Evolutionary conservation across 164 flowering plant genomes (phyloP).

Genomic region (Litsea cubeba): DNA sequence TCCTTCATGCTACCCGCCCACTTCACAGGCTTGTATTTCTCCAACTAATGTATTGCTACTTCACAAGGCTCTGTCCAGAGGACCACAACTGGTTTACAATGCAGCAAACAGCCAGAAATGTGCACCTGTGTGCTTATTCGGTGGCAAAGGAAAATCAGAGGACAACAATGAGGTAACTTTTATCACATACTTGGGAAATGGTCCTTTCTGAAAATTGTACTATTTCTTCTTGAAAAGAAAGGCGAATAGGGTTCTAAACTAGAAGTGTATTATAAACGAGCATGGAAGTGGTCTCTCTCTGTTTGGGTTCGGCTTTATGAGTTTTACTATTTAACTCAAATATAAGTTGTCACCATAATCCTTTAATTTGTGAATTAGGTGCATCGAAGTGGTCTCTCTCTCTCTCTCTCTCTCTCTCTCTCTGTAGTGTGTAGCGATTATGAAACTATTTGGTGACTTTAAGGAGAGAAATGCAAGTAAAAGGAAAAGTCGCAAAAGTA

Average conservation of each 20-base stretch:
- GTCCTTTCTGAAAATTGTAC: slow-evolving; percentile 1
- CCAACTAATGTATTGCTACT: slow-evolving; percentile 7
- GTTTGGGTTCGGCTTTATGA: not conserved
- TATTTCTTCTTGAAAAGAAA: not conserved
- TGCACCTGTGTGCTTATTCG: slow-evolving; percentile 38
- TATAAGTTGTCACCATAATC: too few relatives aligned
- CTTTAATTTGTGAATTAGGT: too few relatives aligned
- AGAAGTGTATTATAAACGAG: not conserved
- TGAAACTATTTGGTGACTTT: too few relatives aligned
- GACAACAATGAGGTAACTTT: slow-evolving; percentile 35
- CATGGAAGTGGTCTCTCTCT: not conserved
- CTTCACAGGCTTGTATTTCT: slow-evolving; percentile 10
- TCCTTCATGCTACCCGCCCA: not conserved
- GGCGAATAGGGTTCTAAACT: not conserved
- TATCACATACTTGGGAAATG: not conserved
- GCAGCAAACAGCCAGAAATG: slow-evolving; percentile 18
- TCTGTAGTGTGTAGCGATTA: too few relatives aligned
- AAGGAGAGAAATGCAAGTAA: not conserved
- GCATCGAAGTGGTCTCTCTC: not conserved
- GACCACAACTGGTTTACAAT: slow-evolving; percentile 8
- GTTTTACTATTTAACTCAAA: not conserved
- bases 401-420: not conserved
- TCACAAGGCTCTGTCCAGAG: slow-evolving; percentile 8
- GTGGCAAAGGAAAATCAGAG: slow-evolving; percentile 50
- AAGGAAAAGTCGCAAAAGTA: not conserved